Evolutionary conservation across 345 rosid genomes (phyloP), one percentile per base, ranked within the genome.

Genomic region (Populus euphratica): DNA sequence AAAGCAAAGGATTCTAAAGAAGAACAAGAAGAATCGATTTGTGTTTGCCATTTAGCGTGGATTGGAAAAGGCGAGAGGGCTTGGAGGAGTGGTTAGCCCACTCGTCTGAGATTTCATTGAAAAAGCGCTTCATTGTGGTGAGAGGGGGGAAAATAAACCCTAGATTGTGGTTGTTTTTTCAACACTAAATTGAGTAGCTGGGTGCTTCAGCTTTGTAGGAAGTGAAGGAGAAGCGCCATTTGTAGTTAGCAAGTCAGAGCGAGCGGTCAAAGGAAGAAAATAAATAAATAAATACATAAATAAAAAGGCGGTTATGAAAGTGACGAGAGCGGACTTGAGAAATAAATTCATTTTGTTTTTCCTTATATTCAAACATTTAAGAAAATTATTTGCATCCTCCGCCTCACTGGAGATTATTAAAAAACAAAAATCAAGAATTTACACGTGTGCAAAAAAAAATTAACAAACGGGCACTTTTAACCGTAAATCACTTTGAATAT

Each of bases 91-190:
- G 88, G 25, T 83, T 78, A 33, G 85, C 88, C 99, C 99, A 96
- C 81, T 92, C 97, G 73, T 93, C 99, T 17, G 99, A 87, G 87
- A 96, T 92, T 84, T 96, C 98, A 8, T 84, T 86, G 82, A 90
- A 91, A 63, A 63, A 89, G 70, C 95, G 92, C 84, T 88, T 92
- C 97, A 92, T 90, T 75, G 1, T 74, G 6, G 29, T 11, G 33
- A 41, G 33, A 68, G 56, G 35, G 18, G 35, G 18, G 47, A 4
- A 31, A 9, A 61, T 6, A 54, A 1, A 33, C 5, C 25, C 43
- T 23, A 36, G 21, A 62, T 59, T 61, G n/a, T 6, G 59, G 13
- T 73, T 27, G 14, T 36, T 38, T 72, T 56, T 52, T 23, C 25
- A 7, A 8, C 33, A 14, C 17, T 29, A 65, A 65, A 14, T 65